Percentiles rank a stretch among this genome's conserved stretches.
Evolutionary conservation across 164 flowering plant genomes (phyloP).

Genomic region (Kalanchoe fedtschenkoi): DNA sequence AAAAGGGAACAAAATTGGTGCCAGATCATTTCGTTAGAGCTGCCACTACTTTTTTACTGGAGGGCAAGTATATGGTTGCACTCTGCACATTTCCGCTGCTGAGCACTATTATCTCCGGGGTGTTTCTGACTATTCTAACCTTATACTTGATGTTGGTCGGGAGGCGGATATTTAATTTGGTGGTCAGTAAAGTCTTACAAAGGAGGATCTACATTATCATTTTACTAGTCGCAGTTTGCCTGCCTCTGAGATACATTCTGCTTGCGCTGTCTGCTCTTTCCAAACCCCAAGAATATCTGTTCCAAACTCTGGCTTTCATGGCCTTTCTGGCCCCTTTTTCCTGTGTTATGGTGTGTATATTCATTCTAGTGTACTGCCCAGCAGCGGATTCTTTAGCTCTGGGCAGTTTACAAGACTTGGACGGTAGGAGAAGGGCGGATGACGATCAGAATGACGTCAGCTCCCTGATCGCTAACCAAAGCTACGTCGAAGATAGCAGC

Average conservation of each 20-base stretch:
- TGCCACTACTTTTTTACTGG: no score
- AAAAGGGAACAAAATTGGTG: neutral
- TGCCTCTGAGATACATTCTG: conserved; percentile 4
- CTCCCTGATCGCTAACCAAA: conserved; percentile 6
- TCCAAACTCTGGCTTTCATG: neutral
- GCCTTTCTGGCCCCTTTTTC: neutral
- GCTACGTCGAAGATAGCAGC: neutral
- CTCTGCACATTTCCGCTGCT: conserved; percentile 5
- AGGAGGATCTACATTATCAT: neutral
- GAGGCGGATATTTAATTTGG: neutral
- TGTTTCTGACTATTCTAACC: neutral
- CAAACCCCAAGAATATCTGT: neutral
- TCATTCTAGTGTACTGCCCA: conserved; percentile 4
- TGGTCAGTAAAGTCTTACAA: neutral
- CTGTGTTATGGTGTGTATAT: conserved; percentile 5
- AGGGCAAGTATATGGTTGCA: neutral
- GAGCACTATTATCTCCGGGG: conserved; percentile 4
- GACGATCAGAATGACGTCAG: neutral
- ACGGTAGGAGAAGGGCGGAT: neutral
- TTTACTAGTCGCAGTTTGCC: neutral
- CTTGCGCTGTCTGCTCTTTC: conserved; percentile 2
- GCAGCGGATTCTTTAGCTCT: conserved; percentile 8
- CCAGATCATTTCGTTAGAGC: conserved; percentile 5
- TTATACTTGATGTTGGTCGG: conserved; percentile 1
- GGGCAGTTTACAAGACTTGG: conserved; percentile 9